A percentile compares a stretch with the other conserved stretches of the same genome.
These are phyloP conservation scores for Colletotrichum spinosum DNA, from an alignment of 2,329 filamentous ascomycete genomes.

Conservation along the genomic window DNA sequence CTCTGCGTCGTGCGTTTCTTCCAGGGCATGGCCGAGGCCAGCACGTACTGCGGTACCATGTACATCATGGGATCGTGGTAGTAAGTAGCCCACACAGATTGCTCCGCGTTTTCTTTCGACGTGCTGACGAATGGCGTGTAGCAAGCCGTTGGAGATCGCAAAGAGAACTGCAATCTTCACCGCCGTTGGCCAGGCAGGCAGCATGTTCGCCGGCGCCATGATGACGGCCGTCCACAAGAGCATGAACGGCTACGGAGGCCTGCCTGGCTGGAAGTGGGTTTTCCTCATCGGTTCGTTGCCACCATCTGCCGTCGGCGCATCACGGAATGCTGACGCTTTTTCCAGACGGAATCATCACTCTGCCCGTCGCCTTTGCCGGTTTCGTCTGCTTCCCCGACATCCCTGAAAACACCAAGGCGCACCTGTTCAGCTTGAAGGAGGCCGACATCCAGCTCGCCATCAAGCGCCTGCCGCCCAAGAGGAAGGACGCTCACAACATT, in stretches of 20 bases:
- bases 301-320: background rate
- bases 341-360: constrained; percentile 60
- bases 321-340: background rate
- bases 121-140: constrained; percentile 2
- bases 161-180: constrained; percentile 74
- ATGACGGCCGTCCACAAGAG: constrained; percentile 58
- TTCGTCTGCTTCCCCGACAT: constrained; percentile 62
- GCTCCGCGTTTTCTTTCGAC: background rate
- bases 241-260: constrained; percentile 53
- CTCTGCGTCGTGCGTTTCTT: constrained; percentile 54
- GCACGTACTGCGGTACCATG: constrained; percentile 54
- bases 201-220: constrained; percentile 69
- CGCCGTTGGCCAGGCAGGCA: constrained; percentile 68
- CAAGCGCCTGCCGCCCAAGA: constrained; percentile 45
- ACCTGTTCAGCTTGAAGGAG: constrained; percentile 45
- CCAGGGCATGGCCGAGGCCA: constrained; percentile 52
- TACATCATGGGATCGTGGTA: constrained; percentile 67
- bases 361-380: constrained; percentile 64
- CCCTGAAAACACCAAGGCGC: constrained; percentile 52
- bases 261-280: constrained; percentile 64
- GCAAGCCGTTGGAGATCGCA: constrained; percentile 66
- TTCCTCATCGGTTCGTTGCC: constrained; percentile 45
- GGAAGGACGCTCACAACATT: constrained; percentile 49
- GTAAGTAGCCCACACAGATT: constrained; percentile 49
- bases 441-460: constrained; percentile 43